Evolutionary conservation across 306 rosid genomes (phyloP), one percentile per base, ranked within the genome.

Genomic region (Vicia sativa): DNA sequence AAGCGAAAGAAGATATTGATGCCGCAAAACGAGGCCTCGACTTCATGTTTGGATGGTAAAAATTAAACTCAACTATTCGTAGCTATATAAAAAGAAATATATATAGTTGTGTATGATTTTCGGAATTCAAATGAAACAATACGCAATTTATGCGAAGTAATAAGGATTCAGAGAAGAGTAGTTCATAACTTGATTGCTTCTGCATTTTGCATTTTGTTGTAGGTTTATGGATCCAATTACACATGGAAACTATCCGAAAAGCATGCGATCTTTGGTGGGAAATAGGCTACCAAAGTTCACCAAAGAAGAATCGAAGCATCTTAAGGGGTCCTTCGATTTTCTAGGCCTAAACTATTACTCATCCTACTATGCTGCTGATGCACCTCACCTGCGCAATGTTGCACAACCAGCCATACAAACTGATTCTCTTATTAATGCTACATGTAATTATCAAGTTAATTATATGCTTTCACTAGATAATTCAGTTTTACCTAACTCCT

Each of bases 31-130:
- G 86, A 16, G 86, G 82, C 26, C 74, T 87, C 61, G 95, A 90
- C 71, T 90, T 90, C 76, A 69, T 79, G 77, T 70, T 79, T 63
- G 96, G 96, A 48, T 89, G 91, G 93, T 89, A 83, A 68, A 52
- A 76, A 41, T 67, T 72, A 45, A 43, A 26, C 23, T 70, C 23
- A 55, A 55, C 48, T 49, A 56, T 65, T 37, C 15, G 43, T 37
- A 13, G 14, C n/a, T n/a, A n/a, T n/a, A n/a, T n/a, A n/a, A n/a
- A n/a, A n/a, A n/a, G n/a, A n/a, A n/a, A n/a, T n/a, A n/a, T n/a
- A n/a, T n/a, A n/a, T n/a, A n/a, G n/a, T n/a, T n/a, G n/a, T n/a
- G n/a, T n/a, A n/a, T n/a, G n/a, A n/a, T n/a, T n/a, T n/a, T n/a
- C n/a, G n/a, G n/a, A n/a, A n/a, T n/a, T n/a, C n/a, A n/a, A n/a